Conservation (phyloP, 2,329 filamentous ascomycete species). For the Coniella lustricola region DNA sequence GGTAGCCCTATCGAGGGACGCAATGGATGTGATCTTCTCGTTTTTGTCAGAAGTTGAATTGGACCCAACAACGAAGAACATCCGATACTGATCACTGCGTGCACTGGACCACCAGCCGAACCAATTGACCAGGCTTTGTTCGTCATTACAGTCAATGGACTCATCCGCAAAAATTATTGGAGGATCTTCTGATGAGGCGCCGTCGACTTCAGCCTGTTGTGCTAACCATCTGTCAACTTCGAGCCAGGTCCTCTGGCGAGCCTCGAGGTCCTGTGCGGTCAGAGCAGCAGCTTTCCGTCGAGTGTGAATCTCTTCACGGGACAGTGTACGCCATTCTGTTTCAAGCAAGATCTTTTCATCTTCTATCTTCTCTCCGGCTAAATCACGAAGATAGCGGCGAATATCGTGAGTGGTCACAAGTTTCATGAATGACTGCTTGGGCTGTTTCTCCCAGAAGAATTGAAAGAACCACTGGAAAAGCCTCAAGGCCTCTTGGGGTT, state of each 20-base stretch:
- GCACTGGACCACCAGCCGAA: constrained; percentile 51
- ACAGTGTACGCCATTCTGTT: constrained; percentile 9
- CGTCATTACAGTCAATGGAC: constrained; percentile 49
- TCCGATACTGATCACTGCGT: constrained; percentile 44
- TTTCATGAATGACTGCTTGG: constrained; percentile 20
- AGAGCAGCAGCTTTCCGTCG: constrained; percentile 4
- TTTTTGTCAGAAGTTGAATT: constrained; percentile 18
- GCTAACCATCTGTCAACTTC: constrained; percentile 14
- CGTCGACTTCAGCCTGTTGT: constrained; percentile 11
- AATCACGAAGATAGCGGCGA: constrained; percentile 26
- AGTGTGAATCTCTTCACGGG: constrained; percentile 3
- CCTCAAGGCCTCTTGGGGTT: constrained; percentile 31
- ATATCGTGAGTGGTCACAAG: constrained; percentile 32
- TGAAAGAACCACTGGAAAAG: constrained; percentile 36
- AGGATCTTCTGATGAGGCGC: constrained; percentile 26
- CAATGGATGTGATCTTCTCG: not conserved
- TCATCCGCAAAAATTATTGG: constrained; percentile 40
- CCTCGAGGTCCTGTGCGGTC: constrained; percentile 11
- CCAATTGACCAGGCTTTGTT: constrained; percentile 57
- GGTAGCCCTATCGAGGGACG: not conserved
- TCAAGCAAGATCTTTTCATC: constrained; percentile 15
- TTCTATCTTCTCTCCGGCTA: constrained; percentile 28
- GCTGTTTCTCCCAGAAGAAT: constrained; percentile 29
- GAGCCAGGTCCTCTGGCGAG: constrained; percentile 5
- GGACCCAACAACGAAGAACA: constrained; percentile 50